Evolutionary conservation across 352 stramenopile species (phyloP), one percentile per base, ranked within the genome.

Genomic region (Phytophthora pini): DNA sequence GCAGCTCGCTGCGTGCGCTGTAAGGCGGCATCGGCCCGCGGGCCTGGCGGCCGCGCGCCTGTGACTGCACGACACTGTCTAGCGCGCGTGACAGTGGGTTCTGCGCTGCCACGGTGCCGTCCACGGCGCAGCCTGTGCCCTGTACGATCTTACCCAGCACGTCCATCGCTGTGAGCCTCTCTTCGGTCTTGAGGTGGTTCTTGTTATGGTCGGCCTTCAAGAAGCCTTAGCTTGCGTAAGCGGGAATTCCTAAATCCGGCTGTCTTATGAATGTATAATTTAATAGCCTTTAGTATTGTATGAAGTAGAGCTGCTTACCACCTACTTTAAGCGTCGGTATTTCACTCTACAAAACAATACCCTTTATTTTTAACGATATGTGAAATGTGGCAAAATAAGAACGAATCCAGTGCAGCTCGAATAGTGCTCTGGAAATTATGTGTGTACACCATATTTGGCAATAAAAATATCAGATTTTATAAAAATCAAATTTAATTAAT

Each of bases 81-180:
- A 95, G 74, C 20, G 86, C 85, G 61, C 85, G 83, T 20, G 88
- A 92, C 38, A 95, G 82, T 46, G 88, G 84, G 69, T 95, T 95
- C 72, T 93, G 80, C 47, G 86, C 77, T n/a, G 86, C 79, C 39
- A 94, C 85, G 2, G 88, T 94, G 69, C 88, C 88, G 61, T 95
- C 88, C 26, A 89, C 86, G 49, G 76, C 73, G 69, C 88, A 95
- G 24, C 88, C 88, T n/a, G 74, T 79, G 50, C 85, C 85, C 60
- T 92, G 82, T 58, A 93, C 82, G 68, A 95, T 87, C 74, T 95
- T 95, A 48, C 84, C 79, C 22, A 95, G 63, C 24, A 95, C 72
- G 70, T 95, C 87, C 87, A 95, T 95, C 26, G 31, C 22, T 46
- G 20, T 5, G 26, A 40, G 31, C 24, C 32, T 40, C 59, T 38